Conservation (phyloP, 192 early-diverging fungal species). For the Coemansia sp. region DNA sequence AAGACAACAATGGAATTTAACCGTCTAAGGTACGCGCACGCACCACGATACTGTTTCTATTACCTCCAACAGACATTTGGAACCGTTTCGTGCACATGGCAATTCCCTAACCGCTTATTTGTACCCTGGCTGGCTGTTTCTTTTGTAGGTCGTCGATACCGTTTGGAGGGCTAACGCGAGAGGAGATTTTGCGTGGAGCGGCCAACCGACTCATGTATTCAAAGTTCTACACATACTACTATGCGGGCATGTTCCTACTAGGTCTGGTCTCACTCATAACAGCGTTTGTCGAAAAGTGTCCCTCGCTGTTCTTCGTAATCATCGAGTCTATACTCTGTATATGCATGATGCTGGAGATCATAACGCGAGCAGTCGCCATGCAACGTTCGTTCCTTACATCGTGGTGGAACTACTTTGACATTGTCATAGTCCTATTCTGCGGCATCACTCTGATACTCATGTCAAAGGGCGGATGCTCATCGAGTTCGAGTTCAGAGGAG, state of each 20-base stretch:
- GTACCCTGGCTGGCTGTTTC: neutral
- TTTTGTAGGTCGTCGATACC: slow-evolving; percentile 33
- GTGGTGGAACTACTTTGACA: slow-evolving; percentile 76
- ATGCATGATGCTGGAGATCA: slow-evolving; percentile 78
- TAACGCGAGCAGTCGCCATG: slow-evolving; percentile 66
- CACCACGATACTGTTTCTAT: neutral
- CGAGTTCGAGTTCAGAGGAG: slow-evolving; percentile 66
- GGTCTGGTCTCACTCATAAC: slow-evolving; percentile 59
- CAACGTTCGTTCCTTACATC: slow-evolving; percentile 60
- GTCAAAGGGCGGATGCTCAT: slow-evolving; percentile 65
- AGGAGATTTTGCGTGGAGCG: slow-evolving; percentile 60
- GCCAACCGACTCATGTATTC: slow-evolving; percentile 68
- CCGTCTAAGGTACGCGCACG: slow-evolving; percentile 31
- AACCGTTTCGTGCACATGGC: neutral
- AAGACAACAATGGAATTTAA: slow-evolving; percentile 35
- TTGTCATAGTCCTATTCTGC: slow-evolving; percentile 71
- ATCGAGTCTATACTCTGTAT: slow-evolving; percentile 73
- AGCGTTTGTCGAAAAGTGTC: slow-evolving; percentile 55
- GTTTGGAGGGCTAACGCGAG: slow-evolving; percentile 49
- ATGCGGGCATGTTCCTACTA: slow-evolving; percentile 56
- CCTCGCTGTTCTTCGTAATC: slow-evolving; percentile 69
- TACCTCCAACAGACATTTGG: neutral
- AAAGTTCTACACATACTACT: slow-evolving; percentile 62
- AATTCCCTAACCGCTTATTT: neutral
- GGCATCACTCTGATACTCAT: slow-evolving; percentile 70